These are phyloP conservation scores for Anisogramma anomala DNA, from an alignment of 2,329 filamentous ascomycete genomes.

Conservation along the genomic window DNA sequence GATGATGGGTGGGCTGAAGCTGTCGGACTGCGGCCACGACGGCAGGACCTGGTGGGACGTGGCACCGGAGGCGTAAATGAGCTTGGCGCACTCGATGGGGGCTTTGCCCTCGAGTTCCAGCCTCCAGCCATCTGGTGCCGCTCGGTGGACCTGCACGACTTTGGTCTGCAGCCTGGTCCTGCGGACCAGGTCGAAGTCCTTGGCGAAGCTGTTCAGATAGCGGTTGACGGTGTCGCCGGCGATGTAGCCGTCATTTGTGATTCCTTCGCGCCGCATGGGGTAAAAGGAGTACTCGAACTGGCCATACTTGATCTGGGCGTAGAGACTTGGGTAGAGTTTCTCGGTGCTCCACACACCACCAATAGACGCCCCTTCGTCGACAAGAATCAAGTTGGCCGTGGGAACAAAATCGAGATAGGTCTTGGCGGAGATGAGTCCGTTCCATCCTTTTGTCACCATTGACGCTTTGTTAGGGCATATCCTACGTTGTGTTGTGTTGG, in stretches of 20 bases:
- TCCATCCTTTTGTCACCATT: slow-evolving; percentile 4
- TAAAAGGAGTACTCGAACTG: slow-evolving; percentile 29
- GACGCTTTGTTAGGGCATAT: too few relatives aligned
- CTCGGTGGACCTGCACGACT: slow-evolving; percentile 28
- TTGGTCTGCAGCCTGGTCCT: slow-evolving; percentile 38
- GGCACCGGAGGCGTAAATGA: slow-evolving; percentile 51
- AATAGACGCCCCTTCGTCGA: slow-evolving; percentile 29
- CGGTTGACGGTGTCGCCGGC: slow-evolving; percentile 42
- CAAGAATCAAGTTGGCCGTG: slow-evolving; percentile 27
- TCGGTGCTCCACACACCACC: slow-evolving; percentile 33
- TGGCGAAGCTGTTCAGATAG: slow-evolving; percentile 46
- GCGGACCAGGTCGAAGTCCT: slow-evolving; percentile 37
- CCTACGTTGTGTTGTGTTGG: too few relatives aligned
- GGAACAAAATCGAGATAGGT: slow-evolving; percentile 34
- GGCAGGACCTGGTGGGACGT: slow-evolving; percentile 47
- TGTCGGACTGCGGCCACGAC: slow-evolving; percentile 33
- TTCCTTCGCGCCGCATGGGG: slow-evolving; percentile 16
- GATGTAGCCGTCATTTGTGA: slow-evolving; percentile 28
- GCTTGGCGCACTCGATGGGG: slow-evolving; percentile 28
- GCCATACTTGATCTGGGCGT: slow-evolving; percentile 31
- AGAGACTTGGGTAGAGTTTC: slow-evolving; percentile 30
- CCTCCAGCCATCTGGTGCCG: slow-evolving; percentile 24
- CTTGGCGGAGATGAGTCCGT: slow-evolving; percentile 35
- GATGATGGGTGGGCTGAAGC: slow-evolving; percentile 42
- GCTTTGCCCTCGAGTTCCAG: slow-evolving; percentile 14